A percentile compares a stretch with the other conserved stretches of the same genome.
Evolutionary conservation across 352 stramenopile species (phyloP).

Genomic region (Phytophthora quininea): DNA sequence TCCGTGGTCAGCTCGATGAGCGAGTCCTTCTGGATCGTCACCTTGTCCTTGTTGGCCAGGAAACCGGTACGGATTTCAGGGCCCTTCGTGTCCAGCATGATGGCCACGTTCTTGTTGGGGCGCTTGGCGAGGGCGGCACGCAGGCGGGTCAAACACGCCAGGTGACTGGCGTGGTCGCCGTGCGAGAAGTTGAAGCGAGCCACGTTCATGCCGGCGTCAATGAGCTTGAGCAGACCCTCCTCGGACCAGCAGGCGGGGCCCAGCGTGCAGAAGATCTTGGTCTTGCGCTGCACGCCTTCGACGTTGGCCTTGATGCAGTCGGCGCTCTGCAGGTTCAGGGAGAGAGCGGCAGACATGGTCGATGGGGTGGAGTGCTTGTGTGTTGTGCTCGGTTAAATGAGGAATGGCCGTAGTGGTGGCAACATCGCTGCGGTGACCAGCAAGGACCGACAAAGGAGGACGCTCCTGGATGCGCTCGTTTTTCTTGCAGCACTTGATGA

Average conservation of each 20-base stretch:
- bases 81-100: slow-evolving; percentile 97
- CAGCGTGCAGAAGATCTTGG: slow-evolving; percentile 92
- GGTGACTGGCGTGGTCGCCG: slow-evolving; percentile 92
- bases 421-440: neutral
- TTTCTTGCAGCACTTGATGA: no score
- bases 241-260: slow-evolving; percentile 92
- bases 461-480: no score
- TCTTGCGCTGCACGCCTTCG: slow-evolving; percentile 55
- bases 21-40: slow-evolving; percentile 56
- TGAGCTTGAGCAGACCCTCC: slow-evolving; percentile 85
- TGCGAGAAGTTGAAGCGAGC: slow-evolving; percentile 99
- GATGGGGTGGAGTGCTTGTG: slow-evolving; percentile 14
- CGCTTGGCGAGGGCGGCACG: slow-evolving; percentile 60
- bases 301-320: slow-evolving; percentile 35
- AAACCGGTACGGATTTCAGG: slow-evolving; percentile 95
- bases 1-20: slow-evolving; percentile 63
- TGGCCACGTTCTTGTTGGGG: slow-evolving; percentile 76
- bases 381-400: slow-evolving; percentile 26
- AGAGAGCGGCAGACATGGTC: slow-evolving; percentile 30
- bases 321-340: slow-evolving; percentile 25
- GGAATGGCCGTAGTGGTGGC: slow-evolving; percentile 20
- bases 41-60: slow-evolving; percentile 33
- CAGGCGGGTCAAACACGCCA: slow-evolving; percentile 63
- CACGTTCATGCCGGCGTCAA: slow-evolving; percentile 93
- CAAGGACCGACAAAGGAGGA: no score